Conservation (phyloP, 2,329 filamentous ascomycete genomes). For the Xylaria multiplex region DNA sequence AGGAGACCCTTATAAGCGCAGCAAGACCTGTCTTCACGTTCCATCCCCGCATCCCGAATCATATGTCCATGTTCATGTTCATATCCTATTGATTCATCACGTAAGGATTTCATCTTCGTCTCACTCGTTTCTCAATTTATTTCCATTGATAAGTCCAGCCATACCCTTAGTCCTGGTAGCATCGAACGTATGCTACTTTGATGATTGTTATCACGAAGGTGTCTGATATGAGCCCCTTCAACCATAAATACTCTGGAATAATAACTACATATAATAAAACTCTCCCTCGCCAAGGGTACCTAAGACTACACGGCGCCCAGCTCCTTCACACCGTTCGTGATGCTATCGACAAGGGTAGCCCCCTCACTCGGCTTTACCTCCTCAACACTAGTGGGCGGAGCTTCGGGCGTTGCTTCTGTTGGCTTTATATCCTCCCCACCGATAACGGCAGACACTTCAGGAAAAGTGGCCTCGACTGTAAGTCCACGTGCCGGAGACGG, state of each 20-base stretch:
- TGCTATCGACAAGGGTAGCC: conserved; percentile 28
- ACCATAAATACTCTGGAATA: neutral
- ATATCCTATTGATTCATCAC: neutral
- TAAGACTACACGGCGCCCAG: conserved; percentile 30
- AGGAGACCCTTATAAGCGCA: neutral
- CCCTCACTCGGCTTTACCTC: conserved; percentile 28
- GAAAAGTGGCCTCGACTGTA: conserved; percentile 48
- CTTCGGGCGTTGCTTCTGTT: conserved; percentile 33
- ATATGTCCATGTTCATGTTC: neutral
- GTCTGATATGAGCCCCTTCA: neutral
- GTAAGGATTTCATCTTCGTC: neutral
- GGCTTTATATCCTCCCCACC: conserved; percentile 29
- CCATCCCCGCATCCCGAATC: neutral
- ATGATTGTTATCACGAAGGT: neutral
- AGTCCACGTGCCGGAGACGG: conserved; percentile 66
- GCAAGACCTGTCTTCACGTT: no score
- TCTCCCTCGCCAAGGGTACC: neutral
- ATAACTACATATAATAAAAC: conserved; percentile 4
- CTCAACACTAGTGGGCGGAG: conserved; percentile 31
- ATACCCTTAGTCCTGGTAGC: neutral
- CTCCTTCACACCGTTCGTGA: conserved; percentile 43
- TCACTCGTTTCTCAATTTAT: neutral
- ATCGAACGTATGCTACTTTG: neutral
- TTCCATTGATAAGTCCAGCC: neutral
- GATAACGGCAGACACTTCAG: conserved; percentile 36